Conservation (phyloP, 2,329 filamentous ascomycete genomes). For the Pseudocercospora cruenta region DNA sequence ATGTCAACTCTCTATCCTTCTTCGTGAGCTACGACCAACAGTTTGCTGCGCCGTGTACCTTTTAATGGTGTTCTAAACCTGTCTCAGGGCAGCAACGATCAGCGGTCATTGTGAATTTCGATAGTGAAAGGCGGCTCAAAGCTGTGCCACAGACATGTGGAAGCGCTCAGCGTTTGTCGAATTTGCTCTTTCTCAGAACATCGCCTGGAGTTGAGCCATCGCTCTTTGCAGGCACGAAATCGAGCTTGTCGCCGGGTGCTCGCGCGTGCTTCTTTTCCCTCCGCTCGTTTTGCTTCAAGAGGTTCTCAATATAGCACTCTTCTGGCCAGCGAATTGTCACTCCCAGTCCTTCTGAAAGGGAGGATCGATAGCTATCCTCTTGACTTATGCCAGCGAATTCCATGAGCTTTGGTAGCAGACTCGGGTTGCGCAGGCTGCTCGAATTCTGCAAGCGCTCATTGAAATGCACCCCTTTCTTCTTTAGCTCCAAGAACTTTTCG, state of each 20-base stretch:
- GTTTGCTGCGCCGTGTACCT: neutral
- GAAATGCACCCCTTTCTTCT: constrained; percentile 76
- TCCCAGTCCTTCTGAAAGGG: constrained; percentile 45
- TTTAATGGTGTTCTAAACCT: neutral
- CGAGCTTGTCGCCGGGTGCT: constrained; percentile 28
- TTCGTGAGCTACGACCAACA: neutral
- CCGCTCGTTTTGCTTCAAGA: constrained; percentile 40
- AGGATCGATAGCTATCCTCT: constrained; percentile 68
- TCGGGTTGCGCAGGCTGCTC: constrained; percentile 70
- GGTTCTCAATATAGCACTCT: constrained; percentile 47
- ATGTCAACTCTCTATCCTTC: neutral
- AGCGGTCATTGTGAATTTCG: neutral
- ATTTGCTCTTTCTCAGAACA: constrained; percentile 21
- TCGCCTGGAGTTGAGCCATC: constrained; percentile 14
- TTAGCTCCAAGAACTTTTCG: constrained; percentile 74
- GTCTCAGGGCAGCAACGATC: neutral
- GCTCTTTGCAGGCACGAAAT: constrained; percentile 36
- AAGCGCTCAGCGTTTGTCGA: constrained; percentile 16
- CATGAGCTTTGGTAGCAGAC: constrained; percentile 72
- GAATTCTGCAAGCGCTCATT: constrained; percentile 73
- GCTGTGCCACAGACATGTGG: neutral
- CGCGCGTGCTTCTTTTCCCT: constrained; percentile 44
- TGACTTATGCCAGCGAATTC: constrained; percentile 64
- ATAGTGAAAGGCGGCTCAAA: neutral
- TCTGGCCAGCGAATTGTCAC: constrained; percentile 47